Base-by-base conservation (phyloP, 345 rosid genomes). In the Kandelia obovata region DNA sequence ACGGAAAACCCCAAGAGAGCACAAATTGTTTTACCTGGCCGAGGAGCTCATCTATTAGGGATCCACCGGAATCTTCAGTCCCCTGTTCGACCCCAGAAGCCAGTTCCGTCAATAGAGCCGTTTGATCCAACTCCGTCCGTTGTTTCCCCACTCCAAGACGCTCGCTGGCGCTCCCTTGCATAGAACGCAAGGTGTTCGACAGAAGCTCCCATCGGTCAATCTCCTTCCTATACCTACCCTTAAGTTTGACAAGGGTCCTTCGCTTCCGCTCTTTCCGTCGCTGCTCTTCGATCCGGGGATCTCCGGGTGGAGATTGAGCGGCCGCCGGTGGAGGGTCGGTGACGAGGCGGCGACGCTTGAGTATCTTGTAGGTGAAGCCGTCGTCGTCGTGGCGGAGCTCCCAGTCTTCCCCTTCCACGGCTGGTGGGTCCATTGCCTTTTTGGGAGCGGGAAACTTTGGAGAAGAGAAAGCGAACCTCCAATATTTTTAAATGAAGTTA, bases 291-390 rank as follows among this genome's bases (percentile, higher is more conserved):
- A 57, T 85, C 43, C 56, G 77, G 2, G 75, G 79, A 70, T 79
- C 89, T 6, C 70, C 6, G 59, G 64, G 78, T 0, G 76, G 71
- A 68, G 68, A 69, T 66, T 30, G 82, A 25, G 31, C 4, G 58
- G 68, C 13, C 58, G 62, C 19, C 64, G 68, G 35, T 57, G 75
- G 56, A 56, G 72, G 61, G 37, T 70, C 70, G 8, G 71, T 73
- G 68, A 64, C 72, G 49, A 77, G 73, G 37, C 79, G 81, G 64
- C 82, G 88, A 69, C 83, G 88, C 71, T 75, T 73, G 70, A 94
- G 86, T 47, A 76, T 76, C 76, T 87, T 88, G 88, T 85, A 85
- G 58, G 89, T 76, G 86, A 93, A 89, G 17, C 96, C 97, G 27
- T 76, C 76, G 32, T 87, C 88, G 32, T 88, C 90, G 78, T 86